Evolutionary conservation across 805 yeast genomes (phyloP), one percentile per base, ranked within the genome.

Genomic region (Candida corydali): DNA sequence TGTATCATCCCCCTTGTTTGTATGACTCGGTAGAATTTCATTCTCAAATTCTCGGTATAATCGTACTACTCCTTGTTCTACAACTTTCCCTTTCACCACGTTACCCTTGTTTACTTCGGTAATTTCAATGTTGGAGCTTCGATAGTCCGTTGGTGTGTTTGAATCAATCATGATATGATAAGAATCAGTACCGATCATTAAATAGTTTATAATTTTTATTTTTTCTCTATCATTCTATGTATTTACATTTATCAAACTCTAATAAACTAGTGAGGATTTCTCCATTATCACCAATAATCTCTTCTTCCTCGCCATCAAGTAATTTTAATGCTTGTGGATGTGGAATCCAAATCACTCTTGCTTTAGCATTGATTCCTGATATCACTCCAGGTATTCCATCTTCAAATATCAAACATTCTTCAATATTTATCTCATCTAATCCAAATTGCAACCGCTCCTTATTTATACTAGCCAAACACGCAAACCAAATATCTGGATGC

Each of bases 311-410:
- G 8, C 78, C 76, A 11, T 59, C 55, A 43, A 85, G 57, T 5
- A 75, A 73, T 14, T 68, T 63, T 17, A 74, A 33, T n/a, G 95
- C 95, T 40, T 84, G 76, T 17, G 72, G 70, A 58, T 91, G 91
- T 8, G 98, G 98, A 10, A 89, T 83, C 98, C 98, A 93, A 32
- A 91, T 73, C n/a, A 91, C 96, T 37, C 70, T 72, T 10, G 86
- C 84, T 8, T 88, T 89, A 24, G 96, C 87, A 12, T 84, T 80
- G 38, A 73, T 74, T 10, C 95, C 98, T 3, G 96, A 82, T 12
- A 66, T 53, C 16, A 91, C 91, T 3, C 99, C 99, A 0, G 96
- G 89, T 29, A 88, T 68, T 3, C 96, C 98, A 61, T 93, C 99
- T 65, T 93, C 98, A 59, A 93, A 93, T 2, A 93, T 83, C 22